Base-by-base conservation (phyloP, 208 protist species). In the Trypanosoma scelopori region DNA sequence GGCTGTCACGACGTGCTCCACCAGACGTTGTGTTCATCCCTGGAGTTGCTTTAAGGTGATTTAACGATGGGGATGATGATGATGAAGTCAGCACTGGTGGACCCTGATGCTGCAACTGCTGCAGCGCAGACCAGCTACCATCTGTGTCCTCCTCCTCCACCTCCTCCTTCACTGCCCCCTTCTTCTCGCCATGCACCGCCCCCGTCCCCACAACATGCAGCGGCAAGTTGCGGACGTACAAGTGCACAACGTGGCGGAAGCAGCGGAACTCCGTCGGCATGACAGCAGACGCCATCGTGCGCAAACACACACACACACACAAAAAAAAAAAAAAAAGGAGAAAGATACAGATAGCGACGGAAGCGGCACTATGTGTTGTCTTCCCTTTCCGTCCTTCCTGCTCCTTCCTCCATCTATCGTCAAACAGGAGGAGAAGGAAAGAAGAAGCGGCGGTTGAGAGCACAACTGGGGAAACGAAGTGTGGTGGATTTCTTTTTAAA, bases 221-320 rank as follows among this genome's bases (percentile, higher is more conserved):
- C 30, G 78, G 69, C 12, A 83, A 43, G 32, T 79, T 74, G 12
- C 69, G 66, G 25, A 64, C 78, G 56, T 79, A 76, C 9, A 83
- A 63, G 48, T 64, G 55, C n/a, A 64, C 23, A 23, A 83, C 58
- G 55, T 83, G 78, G 13, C 66, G 65, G 55, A 83, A 69, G 30
- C 69, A 79, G 5, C 68, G 78, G 37, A 83, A 78, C 37, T 71
- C 67, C 22, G 69, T 25, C 22, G 78, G 78, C 11, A 82, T 23
- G 11, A 69, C 52, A 1, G 76, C 42, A 50, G 65, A 56, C 22
- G 51, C 3, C 66, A 72, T 72, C 1, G 37, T 56, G 32, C 32
- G 32, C 32, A 37, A 9, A 37, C 32, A 37, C 32, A 37, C 32
- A 37, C 5, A 37, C 5, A 37, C 5, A 37, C 3, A 37, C 5